Evolutionary conservation across 2,329 filamentous ascomycete species (phyloP).

Genomic region (Cadophora sp.): DNA sequence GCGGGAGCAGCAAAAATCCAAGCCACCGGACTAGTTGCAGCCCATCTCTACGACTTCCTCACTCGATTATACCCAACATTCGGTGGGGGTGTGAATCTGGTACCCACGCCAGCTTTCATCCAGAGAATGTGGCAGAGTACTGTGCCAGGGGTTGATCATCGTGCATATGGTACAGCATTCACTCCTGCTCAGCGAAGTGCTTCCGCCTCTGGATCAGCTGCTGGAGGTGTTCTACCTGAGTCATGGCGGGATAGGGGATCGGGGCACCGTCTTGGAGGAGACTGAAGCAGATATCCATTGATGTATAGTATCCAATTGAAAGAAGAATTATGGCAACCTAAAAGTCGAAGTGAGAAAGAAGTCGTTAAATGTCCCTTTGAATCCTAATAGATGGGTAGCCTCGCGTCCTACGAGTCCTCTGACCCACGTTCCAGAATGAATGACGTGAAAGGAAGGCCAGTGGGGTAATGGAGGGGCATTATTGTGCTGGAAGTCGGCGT

Average conservation of each 20-base stretch:
- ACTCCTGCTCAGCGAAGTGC: conserved; percentile 49
- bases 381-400: neutral
- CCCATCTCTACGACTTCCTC: conserved; percentile 90
- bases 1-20: conserved; percentile 65
- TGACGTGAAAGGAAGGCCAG: too few species aligned
- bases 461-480: too few species aligned
- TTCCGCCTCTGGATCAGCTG: conserved; percentile 51
- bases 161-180: conserved; percentile 69
- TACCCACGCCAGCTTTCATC: conserved; percentile 77
- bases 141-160: conserved; percentile 53
- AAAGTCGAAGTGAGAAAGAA: neutral
- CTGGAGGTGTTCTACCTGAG: conserved; percentile 61
- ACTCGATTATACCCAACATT: conserved; percentile 88
- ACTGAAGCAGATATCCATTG: conserved; percentile 13
- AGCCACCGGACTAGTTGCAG: conserved; percentile 80
- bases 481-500: neutral
- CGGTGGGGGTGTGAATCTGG: conserved; percentile 79
- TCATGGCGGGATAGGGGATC: conserved; percentile 69
- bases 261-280: conserved; percentile 66
- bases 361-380: neutral
- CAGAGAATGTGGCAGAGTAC: conserved; percentile 66
- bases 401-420: too few species aligned
- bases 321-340: neutral
- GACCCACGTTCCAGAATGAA: too few species aligned
- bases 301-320: neutral